phyloP scores from a whole-genome alignment of 495 filamentous ascomycete species.

The Pyrenopolyporus hunteri region DNA sequence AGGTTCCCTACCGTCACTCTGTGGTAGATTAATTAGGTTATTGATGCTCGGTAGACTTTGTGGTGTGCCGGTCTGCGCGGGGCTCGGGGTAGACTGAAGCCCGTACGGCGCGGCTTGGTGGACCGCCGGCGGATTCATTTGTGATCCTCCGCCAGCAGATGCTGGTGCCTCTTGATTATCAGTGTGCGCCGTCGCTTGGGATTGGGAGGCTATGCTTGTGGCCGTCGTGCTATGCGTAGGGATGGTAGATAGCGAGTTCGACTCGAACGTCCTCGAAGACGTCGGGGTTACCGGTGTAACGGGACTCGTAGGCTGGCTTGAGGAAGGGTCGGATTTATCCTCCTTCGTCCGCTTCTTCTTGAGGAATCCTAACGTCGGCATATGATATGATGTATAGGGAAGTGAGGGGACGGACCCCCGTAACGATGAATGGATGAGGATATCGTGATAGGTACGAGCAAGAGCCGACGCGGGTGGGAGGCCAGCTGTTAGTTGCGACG shows the following conservation, averaged over 20 bases:
- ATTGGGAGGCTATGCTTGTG: conserved; percentile 40
- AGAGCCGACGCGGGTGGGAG: conserved; percentile 5
- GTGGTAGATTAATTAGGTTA: conserved; percentile 71
- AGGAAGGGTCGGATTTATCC: conserved; percentile 61
- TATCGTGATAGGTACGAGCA: conserved; percentile 5
- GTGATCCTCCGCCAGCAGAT: conserved; percentile 41
- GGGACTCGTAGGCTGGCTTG: conserved; percentile 67
- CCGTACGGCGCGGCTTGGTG: conserved; percentile 40
- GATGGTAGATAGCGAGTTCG: conserved; percentile 41
- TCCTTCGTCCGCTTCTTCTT: conserved; percentile 98
- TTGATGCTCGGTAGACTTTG: conserved; percentile 72
- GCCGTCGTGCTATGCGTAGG: conserved; percentile 47
- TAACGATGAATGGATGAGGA: conserved; percentile 19
- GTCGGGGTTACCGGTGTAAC: conserved; percentile 56
- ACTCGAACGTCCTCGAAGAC: conserved; percentile 55
- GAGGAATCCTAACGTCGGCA: conserved; percentile 83
- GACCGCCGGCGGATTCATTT: conserved; percentile 42
- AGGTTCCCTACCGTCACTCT: conserved; percentile 52
- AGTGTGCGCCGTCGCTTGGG: conserved; percentile 30
- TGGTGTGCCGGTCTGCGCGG: conserved; percentile 44
- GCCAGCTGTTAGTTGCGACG: conserved; percentile 2
- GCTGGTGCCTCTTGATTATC: conserved; percentile 27
- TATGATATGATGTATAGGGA: conserved; percentile 47
- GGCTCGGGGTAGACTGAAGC: conserved; percentile 34
- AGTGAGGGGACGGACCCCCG: conserved; percentile 33